Conservation (phyloP, 257 asterid genomes). For the Coffea canephora region DNA sequence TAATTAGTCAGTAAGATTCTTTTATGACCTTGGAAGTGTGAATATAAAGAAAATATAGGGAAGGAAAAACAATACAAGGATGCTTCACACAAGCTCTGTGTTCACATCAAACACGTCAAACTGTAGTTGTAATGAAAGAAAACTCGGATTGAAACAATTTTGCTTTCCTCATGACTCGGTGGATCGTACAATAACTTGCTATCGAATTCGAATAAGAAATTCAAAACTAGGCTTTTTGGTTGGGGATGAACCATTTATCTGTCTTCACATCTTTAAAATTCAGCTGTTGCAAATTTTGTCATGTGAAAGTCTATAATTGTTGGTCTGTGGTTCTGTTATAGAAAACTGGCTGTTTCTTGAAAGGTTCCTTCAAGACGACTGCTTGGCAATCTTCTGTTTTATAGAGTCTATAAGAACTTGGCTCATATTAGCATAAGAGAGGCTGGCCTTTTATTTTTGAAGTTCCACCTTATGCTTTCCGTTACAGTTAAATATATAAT, state of each 20-base stretch:
- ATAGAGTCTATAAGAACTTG: background rate
- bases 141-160: too few species aligned
- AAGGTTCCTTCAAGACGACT: background rate
- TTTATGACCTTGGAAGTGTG: slow-evolving; percentile 19
- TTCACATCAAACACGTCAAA: background rate
- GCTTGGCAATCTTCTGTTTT: background rate
- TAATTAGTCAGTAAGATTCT: slow-evolving; percentile 4
- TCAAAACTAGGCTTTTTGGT: background rate
- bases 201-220: too few species aligned
- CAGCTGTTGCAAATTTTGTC: background rate
- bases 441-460: background rate
- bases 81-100: background rate
- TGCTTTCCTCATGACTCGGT: too few species aligned
- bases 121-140: background rate
- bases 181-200: too few species aligned
- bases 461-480: too few species aligned
- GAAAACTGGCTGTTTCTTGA: too few species aligned
- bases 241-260: background rate
- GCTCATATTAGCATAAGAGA: background rate
- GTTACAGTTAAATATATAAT: too few species aligned
- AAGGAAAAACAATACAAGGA: background rate
- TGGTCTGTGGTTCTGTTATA: background rate
- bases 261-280: background rate
- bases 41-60: slow-evolving; percentile 8
- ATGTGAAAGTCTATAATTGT: background rate